phyloP scores from a whole-genome alignment of 192 early-diverging fungal genomes.

The Linnemannia hyalina region DNA sequence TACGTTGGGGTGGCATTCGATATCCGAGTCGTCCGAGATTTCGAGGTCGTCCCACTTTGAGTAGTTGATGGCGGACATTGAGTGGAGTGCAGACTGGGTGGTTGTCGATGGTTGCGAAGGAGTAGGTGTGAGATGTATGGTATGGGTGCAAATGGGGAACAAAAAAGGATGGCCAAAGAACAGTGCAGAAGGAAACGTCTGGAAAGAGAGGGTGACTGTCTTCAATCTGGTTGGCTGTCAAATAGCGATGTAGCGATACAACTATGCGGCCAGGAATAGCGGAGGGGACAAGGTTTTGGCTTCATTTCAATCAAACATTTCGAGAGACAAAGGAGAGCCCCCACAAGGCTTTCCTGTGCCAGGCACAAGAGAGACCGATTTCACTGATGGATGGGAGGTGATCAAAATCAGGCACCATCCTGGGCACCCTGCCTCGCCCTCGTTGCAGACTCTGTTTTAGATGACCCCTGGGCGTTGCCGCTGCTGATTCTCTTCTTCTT shows the following conservation, averaged over 20 bases:
- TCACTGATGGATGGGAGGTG: not conserved
- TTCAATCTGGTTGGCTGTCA: too few species aligned
- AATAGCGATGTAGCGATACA: too few species aligned
- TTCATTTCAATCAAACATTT: too few species aligned
- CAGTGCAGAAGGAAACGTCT: too few species aligned
- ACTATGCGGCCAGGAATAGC: too few species aligned
- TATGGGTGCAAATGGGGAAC: not conserved
- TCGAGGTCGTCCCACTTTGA: conserved; percentile 98
- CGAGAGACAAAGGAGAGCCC: too few species aligned
- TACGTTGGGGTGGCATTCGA: conserved; percentile 96
- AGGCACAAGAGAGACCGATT: not conserved
- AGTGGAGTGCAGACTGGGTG: not conserved
- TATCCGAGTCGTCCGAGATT: conserved; percentile 96
- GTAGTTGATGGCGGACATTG: conserved; percentile 78
- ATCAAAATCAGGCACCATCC: not conserved
- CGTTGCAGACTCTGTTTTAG: not conserved
- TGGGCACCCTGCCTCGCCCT: not conserved
- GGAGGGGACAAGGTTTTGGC: too few species aligned
- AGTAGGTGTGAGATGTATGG: not conserved
- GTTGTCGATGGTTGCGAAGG: not conserved
- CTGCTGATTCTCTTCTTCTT: not conserved
- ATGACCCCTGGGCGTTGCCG: not conserved
- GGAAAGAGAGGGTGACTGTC: too few species aligned
- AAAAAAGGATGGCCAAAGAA: too few species aligned
- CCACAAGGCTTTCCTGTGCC: not conserved